Base-by-base conservation (phyloP, 2,329 filamentous ascomycete species). In the Microsporum audouinii region DNA sequence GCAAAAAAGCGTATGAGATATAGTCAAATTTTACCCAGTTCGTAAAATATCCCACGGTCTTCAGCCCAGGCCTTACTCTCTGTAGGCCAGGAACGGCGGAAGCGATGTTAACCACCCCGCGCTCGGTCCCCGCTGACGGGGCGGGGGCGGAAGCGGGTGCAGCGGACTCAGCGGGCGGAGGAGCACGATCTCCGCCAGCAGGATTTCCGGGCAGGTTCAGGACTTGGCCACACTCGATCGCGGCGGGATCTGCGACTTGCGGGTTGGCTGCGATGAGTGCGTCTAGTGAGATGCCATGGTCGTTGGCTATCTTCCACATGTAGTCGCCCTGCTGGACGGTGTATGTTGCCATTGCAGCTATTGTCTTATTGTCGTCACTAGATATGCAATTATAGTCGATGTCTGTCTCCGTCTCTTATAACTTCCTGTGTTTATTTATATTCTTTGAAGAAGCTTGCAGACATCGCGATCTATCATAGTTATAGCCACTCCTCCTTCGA, bases 1-100 rank as follows among this genome's bases (percentile, higher is more conserved):
- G 3, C 43, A 5, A 23, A 23, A 23, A 23, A 53, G n/a, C 31
- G 23, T 5, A 31, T 0, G 10, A 23, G 53, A 39, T 14, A 14
- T 8, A 29, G 27, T n/a, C 3, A 41, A 27, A 23, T 34, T 49
- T 60, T 51, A 76, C 77, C 77, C 75, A 78, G 64, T 78, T 77
- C 34, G 77, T 76, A 65, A 73, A 79, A 66, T 78, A 79, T 33
- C 72, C 74, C 38, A 78, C 73, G 3, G 75, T 63, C 57, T 62
- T 65, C 33, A 60, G 49, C 5, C 61, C 62, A 0, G 14, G 27
- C 29, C 56, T 49, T 14, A 34, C 59, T 6, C 27, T 31, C 14
- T 17, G 34, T n/a, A 49, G 49, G 14, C 12, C 12, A 2, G 53
- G 17, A 14, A 38, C n/a, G 6, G 43, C 34, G 31, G 49, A 23